Evolutionary conservation across 305 asterid species (phyloP).

Genomic region (Striga hermonthica): DNA sequence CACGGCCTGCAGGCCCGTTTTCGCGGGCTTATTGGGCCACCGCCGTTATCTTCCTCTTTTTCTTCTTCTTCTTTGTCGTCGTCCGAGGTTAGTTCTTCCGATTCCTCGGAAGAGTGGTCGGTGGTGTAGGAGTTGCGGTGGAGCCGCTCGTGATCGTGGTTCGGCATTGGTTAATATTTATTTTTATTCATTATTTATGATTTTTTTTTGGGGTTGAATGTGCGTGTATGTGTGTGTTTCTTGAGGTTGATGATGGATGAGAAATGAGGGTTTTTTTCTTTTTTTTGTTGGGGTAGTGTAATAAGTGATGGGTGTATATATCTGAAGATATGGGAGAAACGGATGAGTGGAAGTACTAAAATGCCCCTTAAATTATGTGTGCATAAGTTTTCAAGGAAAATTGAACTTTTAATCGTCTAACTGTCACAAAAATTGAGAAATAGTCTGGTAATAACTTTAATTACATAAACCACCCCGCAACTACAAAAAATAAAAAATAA

Average conservation of each 20-base stretch:
- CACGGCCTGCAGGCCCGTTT: conserved; percentile 34
- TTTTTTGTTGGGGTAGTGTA: too few species aligned
- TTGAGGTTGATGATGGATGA: too few species aligned
- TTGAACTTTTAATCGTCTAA: too few species aligned
- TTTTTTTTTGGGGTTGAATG: conserved; percentile 15
- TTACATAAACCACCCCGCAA: too few species aligned
- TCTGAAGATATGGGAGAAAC: conserved; percentile 32
- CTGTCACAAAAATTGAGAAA: too few species aligned
- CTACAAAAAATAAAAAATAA: too few species aligned
- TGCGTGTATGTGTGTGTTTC: too few species aligned
- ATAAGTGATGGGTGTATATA: conserved; percentile 3
- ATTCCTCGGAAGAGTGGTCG: conserved; percentile 7
- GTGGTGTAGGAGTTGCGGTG: conserved; percentile 30
- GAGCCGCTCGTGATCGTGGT: conserved; percentile 28
- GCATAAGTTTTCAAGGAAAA: too few species aligned
- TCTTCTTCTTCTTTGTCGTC: conserved; percentile 30
- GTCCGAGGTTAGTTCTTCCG: conserved; percentile 24
- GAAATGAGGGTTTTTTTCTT: too few species aligned
- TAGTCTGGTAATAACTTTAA: too few species aligned
- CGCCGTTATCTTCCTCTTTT: conserved; percentile 21
- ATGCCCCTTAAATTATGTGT: conserved; percentile 28
- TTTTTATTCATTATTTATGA: not conserved
- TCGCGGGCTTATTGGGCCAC: not conserved
- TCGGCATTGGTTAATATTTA: conserved; percentile 37
- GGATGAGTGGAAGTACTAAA: conserved; percentile 32